Evolutionary conservation across 805 yeast species (phyloP).

Genomic region (Metschnikowia peoriensis): DNA sequence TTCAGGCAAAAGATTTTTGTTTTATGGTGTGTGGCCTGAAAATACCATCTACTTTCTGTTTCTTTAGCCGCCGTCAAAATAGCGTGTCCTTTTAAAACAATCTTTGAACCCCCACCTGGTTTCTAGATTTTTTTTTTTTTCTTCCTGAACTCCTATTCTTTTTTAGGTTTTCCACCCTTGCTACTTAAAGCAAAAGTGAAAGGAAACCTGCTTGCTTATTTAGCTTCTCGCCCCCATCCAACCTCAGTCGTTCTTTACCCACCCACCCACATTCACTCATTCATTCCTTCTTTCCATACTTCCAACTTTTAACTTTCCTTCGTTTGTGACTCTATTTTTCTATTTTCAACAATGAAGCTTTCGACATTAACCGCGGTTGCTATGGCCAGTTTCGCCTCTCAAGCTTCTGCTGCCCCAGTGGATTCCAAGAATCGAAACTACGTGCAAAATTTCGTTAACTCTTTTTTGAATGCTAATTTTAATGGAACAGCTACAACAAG

Average conservation of each 20-base stretch:
- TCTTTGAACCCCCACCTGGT: neutral
- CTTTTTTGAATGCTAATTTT: neutral
- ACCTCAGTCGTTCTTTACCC: slow-evolving; percentile 26
- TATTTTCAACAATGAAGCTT: slow-evolving; percentile 5
- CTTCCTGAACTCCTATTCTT: too few relatives aligned
- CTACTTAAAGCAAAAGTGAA: too few relatives aligned
- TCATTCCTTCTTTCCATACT: neutral
- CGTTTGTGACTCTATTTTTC: neutral
- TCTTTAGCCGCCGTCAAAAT: neutral
- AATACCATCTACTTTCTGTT: neutral
- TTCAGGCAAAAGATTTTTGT: neutral
- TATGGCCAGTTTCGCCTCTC: slow-evolving; percentile 6
- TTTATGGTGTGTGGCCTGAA: neutral
- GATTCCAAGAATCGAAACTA: neutral
- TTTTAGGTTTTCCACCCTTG: neutral
- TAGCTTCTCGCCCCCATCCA: slow-evolving; percentile 16
- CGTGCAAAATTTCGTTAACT: slow-evolving; percentile 5
- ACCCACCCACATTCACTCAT: neutral
- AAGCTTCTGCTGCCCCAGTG: slow-evolving; percentile 9
- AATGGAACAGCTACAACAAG: neutral
- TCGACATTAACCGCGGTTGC: slow-evolving; percentile 7
- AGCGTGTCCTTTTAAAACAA: neutral
- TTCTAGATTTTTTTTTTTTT: neutral
- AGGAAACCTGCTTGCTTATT: neutral
- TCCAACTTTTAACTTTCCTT: neutral